Evolutionary conservation across 257 asterid species (phyloP), one percentile per base, ranked within the genome.

Genomic region (Penstemon davidsonii): DNA sequence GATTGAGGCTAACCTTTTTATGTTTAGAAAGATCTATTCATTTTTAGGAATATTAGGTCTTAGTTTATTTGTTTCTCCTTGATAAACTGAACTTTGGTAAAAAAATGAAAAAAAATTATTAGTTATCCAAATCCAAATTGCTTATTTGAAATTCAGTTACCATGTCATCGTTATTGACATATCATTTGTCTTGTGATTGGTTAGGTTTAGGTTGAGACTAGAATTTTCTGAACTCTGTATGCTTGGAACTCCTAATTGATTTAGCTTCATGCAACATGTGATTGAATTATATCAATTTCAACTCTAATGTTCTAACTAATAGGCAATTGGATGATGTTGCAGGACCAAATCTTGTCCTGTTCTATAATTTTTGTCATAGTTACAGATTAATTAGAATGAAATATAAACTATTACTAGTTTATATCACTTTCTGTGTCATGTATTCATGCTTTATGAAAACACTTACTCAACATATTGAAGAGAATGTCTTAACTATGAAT

Each of bases 361-460:
- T 12, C 8, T 46, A 1, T 46, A 3, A 8, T 49, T 6, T 49
- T 9, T 0, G 5, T 11, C n/a, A 4, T n/a, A 49, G n/a, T 25
- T 25, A 25, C 33, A 25, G 1, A 25, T 25, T 25, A 25, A 25
- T 9, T 10, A 49, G 11, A 9, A 15, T 1, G 54, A 9, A 49
- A 10, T 49, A 4, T 49, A 11, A 43, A 38, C 15, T 56, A 11
- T 43, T 42, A 18, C 15, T 18, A 18, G 18, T 19, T 60, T 6
- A 4, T 15, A 41, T 6, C 3, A 12, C 10, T 7, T 10, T 53
- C 13, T 51, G 55, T 60, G 8, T 38, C 3, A n/a, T 9, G 15
- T 71, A n/a, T 76, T 47, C 55, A 44, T 49, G 68, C 70, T 46
- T 64, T 25, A 61, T 47, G 38, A 70, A 51, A 63, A 40, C 67